These are phyloP conservation scores for Marasmius fiardii DNA, from an alignment of 1,284 basidiomycete species.

Conservation along the genomic window DNA sequence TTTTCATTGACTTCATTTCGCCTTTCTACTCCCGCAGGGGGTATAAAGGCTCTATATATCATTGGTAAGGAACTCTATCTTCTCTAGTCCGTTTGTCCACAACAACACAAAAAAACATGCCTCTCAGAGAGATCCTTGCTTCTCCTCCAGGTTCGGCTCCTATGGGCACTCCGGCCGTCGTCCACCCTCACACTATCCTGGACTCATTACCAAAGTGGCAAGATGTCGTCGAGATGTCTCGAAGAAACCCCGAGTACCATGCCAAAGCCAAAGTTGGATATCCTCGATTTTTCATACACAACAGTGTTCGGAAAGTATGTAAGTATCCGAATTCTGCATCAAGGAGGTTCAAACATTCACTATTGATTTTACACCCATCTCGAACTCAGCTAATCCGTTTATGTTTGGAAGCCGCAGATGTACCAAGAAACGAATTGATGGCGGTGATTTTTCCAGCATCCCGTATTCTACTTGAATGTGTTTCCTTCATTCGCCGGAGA, in stretches of 20 bases:
- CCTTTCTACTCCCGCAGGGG: too few relatives aligned
- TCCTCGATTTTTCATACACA: conserved; percentile 94
- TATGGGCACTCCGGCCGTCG: not conserved
- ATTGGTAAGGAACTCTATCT: too few relatives aligned
- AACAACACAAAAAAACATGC: too few relatives aligned
- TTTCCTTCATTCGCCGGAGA: not conserved
- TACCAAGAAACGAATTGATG: not conserved
- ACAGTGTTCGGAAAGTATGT: conserved; percentile 81
- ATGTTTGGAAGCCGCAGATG: conserved; percentile 72
- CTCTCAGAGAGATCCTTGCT: not conserved
- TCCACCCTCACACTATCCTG: conserved; percentile 82
- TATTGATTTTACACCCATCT: not conserved
- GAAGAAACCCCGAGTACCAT: conserved; percentile 80
- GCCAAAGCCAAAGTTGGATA: conserved; percentile 92
- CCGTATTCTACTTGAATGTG: not conserved
- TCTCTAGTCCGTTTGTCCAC: too few relatives aligned
- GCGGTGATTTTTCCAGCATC: not conserved
- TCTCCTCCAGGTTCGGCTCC: not conserved
- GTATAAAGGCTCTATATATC: too few relatives aligned
- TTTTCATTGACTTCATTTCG: too few relatives aligned
- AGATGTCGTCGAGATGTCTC: conserved; percentile 93
- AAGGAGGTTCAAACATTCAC: not conserved
- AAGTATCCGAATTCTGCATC: not conserved
- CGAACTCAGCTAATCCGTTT: conserved; percentile 76
- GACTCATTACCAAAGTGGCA: conserved; percentile 96